Conservation (phyloP, 164 flowering plant genomes). For the Houttuynia cordata region DNA sequence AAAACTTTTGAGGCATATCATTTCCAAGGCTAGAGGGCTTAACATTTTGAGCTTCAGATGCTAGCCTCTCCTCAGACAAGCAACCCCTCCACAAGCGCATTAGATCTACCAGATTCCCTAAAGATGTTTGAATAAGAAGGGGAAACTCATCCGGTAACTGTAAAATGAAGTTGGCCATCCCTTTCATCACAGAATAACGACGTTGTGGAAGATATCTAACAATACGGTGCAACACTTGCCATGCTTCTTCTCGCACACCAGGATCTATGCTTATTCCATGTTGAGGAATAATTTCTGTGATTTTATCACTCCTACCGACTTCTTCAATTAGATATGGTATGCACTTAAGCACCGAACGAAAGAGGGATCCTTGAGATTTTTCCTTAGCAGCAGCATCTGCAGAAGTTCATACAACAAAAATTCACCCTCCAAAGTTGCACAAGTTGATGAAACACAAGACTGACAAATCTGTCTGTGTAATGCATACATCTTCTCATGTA, state of each 20-base stretch:
- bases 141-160: slow-evolving; percentile 93
- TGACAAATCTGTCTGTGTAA: not conserved
- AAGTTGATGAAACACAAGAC: not conserved
- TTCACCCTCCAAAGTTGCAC: not conserved
- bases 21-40: slow-evolving; percentile 30
- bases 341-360: slow-evolving; percentile 91
- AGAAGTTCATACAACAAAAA: slow-evolving; percentile 6
- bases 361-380: slow-evolving; percentile 90
- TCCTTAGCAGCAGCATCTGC: slow-evolving; percentile 91
- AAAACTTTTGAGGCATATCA: slow-evolving; percentile 31
- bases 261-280: slow-evolving; percentile 98
- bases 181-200: slow-evolving; percentile 94
- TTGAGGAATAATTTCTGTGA: slow-evolving; percentile 93
- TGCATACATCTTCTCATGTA: not conserved
- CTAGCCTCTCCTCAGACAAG: slow-evolving; percentile 51
- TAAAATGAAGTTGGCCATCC: slow-evolving; percentile 87
- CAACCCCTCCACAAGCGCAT: slow-evolving; percentile 97
- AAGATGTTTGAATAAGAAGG: slow-evolving; percentile 90
- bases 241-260: slow-evolving; percentile 98
- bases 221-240: slow-evolving; percentile 79
- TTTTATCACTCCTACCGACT: slow-evolving; percentile 90
- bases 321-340: slow-evolving; percentile 95
- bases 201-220: slow-evolving; percentile 86
- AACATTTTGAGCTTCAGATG: slow-evolving; percentile 31
- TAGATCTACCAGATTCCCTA: slow-evolving; percentile 88